A percentile compares a stretch with the other conserved stretches of the same genome.
phyloP scores from a whole-genome alignment of 1,284 basidiomycete genomes.

The Puccinia polysora region DNA sequence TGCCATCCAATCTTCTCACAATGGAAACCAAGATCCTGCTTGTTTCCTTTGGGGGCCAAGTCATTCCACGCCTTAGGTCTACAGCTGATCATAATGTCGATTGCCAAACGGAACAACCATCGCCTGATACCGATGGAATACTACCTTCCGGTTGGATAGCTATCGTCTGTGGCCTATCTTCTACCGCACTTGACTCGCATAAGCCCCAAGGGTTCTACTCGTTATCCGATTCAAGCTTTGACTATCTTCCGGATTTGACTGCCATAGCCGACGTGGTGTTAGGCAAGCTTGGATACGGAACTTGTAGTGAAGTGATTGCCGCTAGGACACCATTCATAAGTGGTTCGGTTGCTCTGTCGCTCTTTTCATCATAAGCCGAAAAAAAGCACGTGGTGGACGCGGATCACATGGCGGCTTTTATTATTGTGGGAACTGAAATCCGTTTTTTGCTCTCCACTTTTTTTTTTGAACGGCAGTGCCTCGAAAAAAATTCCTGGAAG shows the following conservation, averaged over 20 bases:
- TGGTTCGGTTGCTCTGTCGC: conserved; percentile 43
- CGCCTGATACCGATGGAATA: conserved; percentile 46
- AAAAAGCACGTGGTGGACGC: no score
- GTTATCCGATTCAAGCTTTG: conserved; percentile 61
- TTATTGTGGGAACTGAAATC: not conserved
- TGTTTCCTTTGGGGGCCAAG: conserved; percentile 72
- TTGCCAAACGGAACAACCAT: conserved; percentile 25
- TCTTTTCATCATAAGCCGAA: not conserved
- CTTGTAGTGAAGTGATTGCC: conserved; percentile 51
- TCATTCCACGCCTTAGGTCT: conserved; percentile 57
- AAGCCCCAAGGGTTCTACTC: conserved; percentile 55
- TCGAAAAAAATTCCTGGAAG: conserved; percentile 70
- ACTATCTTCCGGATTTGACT: conserved; percentile 74
- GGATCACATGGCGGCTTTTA: no score
- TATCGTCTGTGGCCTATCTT: conserved; percentile 62
- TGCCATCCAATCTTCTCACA: conserved; percentile 60
- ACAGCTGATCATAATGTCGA: not conserved
- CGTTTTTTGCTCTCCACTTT: not conserved
- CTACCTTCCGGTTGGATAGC: conserved; percentile 70
- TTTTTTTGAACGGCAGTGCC: conserved; percentile 57
- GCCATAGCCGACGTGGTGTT: conserved; percentile 69
- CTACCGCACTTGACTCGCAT: conserved; percentile 55
- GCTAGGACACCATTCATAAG: conserved; percentile 47
- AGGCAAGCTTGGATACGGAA: conserved; percentile 61
- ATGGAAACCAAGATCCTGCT: conserved; percentile 58